Percentiles rank a stretch among this genome's conserved stretches.
Conservation (phyloP, 176 grass and related monocot species). For the maize (Zea mays) region DNA sequence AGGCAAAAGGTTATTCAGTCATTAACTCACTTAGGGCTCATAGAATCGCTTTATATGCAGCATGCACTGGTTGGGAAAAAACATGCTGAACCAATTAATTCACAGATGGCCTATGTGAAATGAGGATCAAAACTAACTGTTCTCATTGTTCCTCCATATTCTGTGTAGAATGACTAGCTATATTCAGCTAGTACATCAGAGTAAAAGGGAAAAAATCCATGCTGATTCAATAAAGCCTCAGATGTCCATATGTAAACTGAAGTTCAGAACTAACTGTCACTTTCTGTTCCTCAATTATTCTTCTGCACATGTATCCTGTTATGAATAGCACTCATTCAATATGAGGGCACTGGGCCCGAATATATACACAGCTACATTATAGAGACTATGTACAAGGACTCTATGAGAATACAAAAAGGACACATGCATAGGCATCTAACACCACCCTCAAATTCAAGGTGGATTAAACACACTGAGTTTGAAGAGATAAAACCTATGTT, state of each 20-base stretch:
- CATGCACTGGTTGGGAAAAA: neutral
- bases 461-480: too few relatives aligned
- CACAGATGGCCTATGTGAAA: neutral
- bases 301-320: neutral
- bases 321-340: too few relatives aligned
- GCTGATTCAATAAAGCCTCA: neutral
- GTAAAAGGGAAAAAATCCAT: neutral
- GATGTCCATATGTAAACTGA: neutral
- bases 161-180: neutral
- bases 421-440: too few relatives aligned
- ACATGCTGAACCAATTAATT: neutral
- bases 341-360: too few relatives aligned
- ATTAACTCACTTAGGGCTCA: neutral
- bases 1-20: neutral
- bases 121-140: neutral
- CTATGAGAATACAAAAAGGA: too few relatives aligned
- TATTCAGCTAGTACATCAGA: neutral
- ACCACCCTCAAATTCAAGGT: too few relatives aligned
- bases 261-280: slow-evolving; percentile 11
- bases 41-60: neutral
- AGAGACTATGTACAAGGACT: too few relatives aligned
- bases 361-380: too few relatives aligned
- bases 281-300: neutral
- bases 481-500: too few relatives aligned
- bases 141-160: neutral